These are phyloP conservation scores for Fusarium sp. DNA, from an alignment of 2,329 filamentous ascomycete species.

Conservation along the genomic window DNA sequence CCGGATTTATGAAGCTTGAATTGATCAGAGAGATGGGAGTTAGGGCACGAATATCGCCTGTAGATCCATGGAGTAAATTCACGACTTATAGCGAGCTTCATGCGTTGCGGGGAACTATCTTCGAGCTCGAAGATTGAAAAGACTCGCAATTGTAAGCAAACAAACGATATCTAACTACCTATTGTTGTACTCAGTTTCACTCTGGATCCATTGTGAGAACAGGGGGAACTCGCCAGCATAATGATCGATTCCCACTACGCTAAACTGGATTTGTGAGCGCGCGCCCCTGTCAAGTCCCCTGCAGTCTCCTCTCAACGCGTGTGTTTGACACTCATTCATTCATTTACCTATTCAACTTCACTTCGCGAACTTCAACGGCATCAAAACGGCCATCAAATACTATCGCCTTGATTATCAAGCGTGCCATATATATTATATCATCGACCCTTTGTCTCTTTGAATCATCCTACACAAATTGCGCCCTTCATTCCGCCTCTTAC, in stretches of 20 bases:
- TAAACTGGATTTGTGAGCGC: constrained; percentile 38
- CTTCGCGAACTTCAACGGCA: constrained; percentile 34
- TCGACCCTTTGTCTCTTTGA: background rate
- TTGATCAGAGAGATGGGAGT: background rate
- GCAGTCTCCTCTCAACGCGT: constrained; percentile 43
- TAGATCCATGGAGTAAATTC: no score
- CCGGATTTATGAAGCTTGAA: background rate
- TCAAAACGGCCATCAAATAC: constrained; percentile 24
- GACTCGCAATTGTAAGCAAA: background rate
- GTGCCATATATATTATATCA: background rate
- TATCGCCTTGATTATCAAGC: constrained; percentile 19
- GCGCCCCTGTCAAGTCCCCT: constrained; percentile 42
- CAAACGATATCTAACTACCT: background rate
- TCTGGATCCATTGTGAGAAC: background rate
- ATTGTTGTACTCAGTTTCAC: background rate
- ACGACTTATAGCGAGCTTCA: no score
- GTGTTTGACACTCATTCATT: constrained; percentile 37
- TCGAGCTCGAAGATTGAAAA: no score
- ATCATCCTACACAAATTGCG: background rate
- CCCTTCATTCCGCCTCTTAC: constrained; percentile 12
- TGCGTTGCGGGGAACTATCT: background rate
- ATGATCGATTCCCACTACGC: constrained; percentile 21
- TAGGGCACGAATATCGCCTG: background rate
- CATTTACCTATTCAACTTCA: constrained; percentile 36
- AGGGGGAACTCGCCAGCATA: constrained; percentile 7